Evolutionary conservation across 129 eudicot genomes (phyloP).

Genomic region (Ambrosia artemisiifolia): DNA sequence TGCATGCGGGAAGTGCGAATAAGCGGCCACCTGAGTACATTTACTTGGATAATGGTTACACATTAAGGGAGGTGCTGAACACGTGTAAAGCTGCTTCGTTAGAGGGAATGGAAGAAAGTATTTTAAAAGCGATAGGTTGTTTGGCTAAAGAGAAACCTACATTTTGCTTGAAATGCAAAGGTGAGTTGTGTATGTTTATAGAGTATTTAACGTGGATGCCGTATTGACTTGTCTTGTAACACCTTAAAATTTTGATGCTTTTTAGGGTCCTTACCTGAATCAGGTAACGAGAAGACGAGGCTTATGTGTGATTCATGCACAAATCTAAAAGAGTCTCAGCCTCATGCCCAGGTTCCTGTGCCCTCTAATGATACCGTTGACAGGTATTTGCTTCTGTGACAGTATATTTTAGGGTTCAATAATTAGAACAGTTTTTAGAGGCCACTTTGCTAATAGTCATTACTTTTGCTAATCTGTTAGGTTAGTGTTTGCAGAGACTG

Average conservation of each 20-base stretch:
- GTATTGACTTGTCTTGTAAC: not conserved
- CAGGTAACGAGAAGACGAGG: constrained; percentile 35
- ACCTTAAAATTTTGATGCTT: constrained; percentile 11
- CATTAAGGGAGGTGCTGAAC: constrained; percentile 68
- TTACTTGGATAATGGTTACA: constrained; percentile 70
- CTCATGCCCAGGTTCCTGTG: constrained; percentile 24
- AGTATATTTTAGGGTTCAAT: not conserved
- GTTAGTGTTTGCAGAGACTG: not conserved
- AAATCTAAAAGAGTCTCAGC: constrained; percentile 36
- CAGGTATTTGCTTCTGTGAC: constrained; percentile 39
- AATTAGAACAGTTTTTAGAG: not conserved
- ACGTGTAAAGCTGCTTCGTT: constrained; percentile 51
- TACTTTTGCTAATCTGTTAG: constrained; percentile 3
- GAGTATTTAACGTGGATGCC: not conserved
- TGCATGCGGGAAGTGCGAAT: constrained; percentile 89
- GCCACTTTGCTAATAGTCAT: not conserved
- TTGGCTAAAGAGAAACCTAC: constrained; percentile 18
- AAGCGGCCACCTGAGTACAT: constrained; percentile 89
- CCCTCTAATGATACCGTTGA: constrained; percentile 30
- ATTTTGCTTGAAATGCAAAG: constrained; percentile 62
- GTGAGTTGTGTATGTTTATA: constrained; percentile 31
- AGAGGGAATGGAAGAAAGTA: constrained; percentile 44
- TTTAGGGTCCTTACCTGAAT: constrained; percentile 49
- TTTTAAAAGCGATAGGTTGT: constrained; percentile 46
- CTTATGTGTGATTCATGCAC: constrained; percentile 53